These are phyloP conservation scores for Rhodotorula sp. DNA, from an alignment of 1,284 basidiomycete species.

Conservation along the genomic window DNA sequence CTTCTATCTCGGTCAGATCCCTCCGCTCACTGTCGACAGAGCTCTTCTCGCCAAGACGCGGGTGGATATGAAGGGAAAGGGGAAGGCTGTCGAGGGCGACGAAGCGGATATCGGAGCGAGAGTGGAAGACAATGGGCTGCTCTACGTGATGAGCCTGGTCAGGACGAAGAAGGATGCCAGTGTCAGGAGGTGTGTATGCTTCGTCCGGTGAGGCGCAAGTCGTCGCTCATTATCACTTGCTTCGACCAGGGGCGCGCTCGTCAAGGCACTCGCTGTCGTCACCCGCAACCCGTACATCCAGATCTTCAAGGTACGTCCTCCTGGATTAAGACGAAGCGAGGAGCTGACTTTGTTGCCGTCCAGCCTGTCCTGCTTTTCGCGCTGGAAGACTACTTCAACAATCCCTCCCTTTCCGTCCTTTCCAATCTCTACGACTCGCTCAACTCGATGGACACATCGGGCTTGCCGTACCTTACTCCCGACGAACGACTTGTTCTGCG, in stretches of 20 bases:
- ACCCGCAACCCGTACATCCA: conserved; percentile 94
- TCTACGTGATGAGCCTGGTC: conserved; percentile 94
- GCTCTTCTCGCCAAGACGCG: neutral
- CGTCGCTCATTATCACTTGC: neutral
- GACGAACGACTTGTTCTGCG: conserved; percentile 86
- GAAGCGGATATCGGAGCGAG: neutral
- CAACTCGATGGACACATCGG: conserved; percentile 83
- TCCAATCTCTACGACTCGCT: conserved; percentile 85
- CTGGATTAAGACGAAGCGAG: too few species aligned
- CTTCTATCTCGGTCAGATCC: conserved; percentile 92
- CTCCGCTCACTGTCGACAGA: conserved; percentile 74
- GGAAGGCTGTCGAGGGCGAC: neutral
- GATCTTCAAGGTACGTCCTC: conserved; percentile 78
- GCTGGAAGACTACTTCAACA: conserved; percentile 88
- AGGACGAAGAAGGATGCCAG: conserved; percentile 89
- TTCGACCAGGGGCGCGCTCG: conserved; percentile 74
- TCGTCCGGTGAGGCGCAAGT: neutral
- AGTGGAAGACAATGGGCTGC: conserved; percentile 54
- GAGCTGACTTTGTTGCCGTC: neutral
- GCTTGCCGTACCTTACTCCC: conserved; percentile 71
- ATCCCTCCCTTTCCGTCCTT: conserved; percentile 82
- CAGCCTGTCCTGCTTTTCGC: conserved; percentile 90
- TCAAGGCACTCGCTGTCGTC: conserved; percentile 94
- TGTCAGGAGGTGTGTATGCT: conserved; percentile 65
- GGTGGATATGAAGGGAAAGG: conserved; percentile 10